Evolutionary conservation across 306 rosid species (phyloP).

Genomic region (Gleditsia sinensis): DNA sequence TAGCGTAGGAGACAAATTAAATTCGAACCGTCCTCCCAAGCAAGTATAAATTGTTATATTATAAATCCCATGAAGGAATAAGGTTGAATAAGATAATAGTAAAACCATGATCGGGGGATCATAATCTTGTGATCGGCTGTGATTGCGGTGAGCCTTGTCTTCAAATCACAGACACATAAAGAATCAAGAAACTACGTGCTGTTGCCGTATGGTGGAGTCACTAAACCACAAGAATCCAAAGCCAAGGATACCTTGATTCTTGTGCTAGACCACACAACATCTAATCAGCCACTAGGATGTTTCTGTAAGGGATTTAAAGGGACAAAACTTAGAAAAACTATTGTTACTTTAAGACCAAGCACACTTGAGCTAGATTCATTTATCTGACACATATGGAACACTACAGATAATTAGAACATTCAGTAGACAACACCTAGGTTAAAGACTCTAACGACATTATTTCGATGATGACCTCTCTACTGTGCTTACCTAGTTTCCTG

Average conservation of each 20-base stretch:
- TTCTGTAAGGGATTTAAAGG: conserved; percentile 7
- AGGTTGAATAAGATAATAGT: conserved; percentile 21
- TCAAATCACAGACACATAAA: conserved; percentile 53
- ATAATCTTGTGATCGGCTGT: conserved; percentile 62
- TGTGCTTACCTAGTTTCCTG: neutral
- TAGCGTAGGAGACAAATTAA: conserved; percentile 46
- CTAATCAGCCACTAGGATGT: conserved; percentile 42
- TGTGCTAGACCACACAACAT: conserved; percentile 37
- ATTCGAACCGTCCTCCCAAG: conserved; percentile 24
- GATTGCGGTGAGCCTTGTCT: conserved; percentile 57
- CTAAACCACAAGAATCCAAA: conserved; percentile 43
- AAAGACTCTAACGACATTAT: too few species aligned
- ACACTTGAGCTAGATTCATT: neutral
- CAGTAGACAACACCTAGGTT: neutral
- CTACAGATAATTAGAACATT: neutral
- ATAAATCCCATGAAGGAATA: conserved; percentile 32
- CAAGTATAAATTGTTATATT: conserved; percentile 18
- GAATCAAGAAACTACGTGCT: conserved; percentile 54
- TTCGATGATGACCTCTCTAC: neutral
- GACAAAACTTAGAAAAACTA: neutral
- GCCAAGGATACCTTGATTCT: conserved; percentile 60
- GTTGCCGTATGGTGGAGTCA: conserved; percentile 30
- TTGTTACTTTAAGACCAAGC: too few species aligned
- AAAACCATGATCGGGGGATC: conserved; percentile 58
- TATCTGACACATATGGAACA: conserved; percentile 10